These are phyloP conservation scores for Sanghuangporus sanghuang DNA, from an alignment of 1,284 basidiomycete genomes.

Conservation along the genomic window DNA sequence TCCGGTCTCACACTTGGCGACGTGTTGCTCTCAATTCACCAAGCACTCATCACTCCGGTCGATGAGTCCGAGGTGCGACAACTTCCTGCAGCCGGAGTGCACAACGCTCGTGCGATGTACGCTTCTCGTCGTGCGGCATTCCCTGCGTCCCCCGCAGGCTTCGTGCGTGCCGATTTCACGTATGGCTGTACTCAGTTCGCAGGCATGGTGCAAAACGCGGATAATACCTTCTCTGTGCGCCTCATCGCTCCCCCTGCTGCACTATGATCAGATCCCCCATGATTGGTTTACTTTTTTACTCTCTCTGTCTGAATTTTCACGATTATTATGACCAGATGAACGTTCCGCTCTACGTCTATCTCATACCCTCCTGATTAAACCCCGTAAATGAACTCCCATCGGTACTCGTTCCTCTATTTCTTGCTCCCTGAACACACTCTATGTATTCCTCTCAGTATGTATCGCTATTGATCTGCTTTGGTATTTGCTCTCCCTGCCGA, in stretches of 20 bases:
- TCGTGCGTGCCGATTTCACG: conserved; percentile 15
- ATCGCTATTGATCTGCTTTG: too few relatives aligned
- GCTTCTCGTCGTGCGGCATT: not conserved
- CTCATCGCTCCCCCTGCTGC: not conserved
- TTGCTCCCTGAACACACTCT: too few relatives aligned
- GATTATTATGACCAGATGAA: too few relatives aligned
- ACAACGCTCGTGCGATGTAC: not conserved
- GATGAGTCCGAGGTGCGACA: conserved; percentile 4
- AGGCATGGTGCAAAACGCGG: conserved; percentile 8
- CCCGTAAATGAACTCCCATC: too few relatives aligned
- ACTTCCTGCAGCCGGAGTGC: not conserved
- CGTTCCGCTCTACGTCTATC: too few relatives aligned
- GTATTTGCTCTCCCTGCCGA: too few relatives aligned
- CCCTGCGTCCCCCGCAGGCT: not conserved
- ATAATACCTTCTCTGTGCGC: conserved; percentile 7
- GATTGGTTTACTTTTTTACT: not conserved
- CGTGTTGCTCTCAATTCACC: conserved; percentile 6
- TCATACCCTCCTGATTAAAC: too few relatives aligned
- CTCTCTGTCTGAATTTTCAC: too few relatives aligned
- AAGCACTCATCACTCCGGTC: conserved; percentile 4
- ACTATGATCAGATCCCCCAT: not conserved
- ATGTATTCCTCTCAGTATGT: too few relatives aligned
- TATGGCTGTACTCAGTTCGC: conserved; percentile 9
- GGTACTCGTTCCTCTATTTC: too few relatives aligned
- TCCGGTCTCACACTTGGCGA: conserved; percentile 7